Evolutionary conservation across 108 stramenopile species (phyloP).

Genomic region (Mediolabrus comicus): DNA sequence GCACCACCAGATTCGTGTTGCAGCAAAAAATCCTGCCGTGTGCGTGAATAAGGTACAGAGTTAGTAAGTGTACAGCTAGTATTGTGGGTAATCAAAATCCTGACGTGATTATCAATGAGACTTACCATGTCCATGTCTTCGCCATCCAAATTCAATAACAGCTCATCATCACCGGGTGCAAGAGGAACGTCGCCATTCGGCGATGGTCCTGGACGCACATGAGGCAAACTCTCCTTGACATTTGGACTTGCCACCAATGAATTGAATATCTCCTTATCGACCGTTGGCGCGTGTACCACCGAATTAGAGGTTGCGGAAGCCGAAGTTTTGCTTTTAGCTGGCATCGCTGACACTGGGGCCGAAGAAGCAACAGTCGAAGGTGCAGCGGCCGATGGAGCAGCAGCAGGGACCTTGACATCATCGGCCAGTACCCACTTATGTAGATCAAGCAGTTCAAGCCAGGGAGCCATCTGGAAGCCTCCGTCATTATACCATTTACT

Average conservation of each 20-base stretch:
- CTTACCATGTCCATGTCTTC: constrained; percentile 33
- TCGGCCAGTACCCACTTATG: constrained; percentile 89
- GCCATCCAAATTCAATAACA: constrained; percentile 35
- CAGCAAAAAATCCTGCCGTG: constrained; percentile 29
- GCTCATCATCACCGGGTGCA: constrained; percentile 26
- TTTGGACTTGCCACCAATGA: constrained; percentile 32
- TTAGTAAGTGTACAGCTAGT: not conserved
- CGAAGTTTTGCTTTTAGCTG: not conserved
- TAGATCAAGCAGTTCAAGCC: constrained; percentile 95
- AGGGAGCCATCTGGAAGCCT: constrained; percentile 89
- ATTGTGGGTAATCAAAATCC: too few species aligned
- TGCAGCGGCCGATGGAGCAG: constrained; percentile 10
- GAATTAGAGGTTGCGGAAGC: not conserved
- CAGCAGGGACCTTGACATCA: constrained; percentile 15
- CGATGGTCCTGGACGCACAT: not conserved
- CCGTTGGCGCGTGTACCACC: not conserved
- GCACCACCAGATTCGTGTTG: constrained; percentile 31
- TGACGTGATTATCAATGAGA: not conserved
- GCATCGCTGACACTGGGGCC: not conserved
- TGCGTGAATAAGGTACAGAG: not conserved
- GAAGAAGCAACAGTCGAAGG: not conserved
- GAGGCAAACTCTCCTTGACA: not conserved
- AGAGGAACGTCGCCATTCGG: constrained; percentile 12
- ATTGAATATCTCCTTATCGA: constrained; percentile 19
- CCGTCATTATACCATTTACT: constrained; percentile 96